phyloP scores from a whole-genome alignment of 2,329 filamentous ascomycete genomes.

The Ceratocystis huliohia region DNA sequence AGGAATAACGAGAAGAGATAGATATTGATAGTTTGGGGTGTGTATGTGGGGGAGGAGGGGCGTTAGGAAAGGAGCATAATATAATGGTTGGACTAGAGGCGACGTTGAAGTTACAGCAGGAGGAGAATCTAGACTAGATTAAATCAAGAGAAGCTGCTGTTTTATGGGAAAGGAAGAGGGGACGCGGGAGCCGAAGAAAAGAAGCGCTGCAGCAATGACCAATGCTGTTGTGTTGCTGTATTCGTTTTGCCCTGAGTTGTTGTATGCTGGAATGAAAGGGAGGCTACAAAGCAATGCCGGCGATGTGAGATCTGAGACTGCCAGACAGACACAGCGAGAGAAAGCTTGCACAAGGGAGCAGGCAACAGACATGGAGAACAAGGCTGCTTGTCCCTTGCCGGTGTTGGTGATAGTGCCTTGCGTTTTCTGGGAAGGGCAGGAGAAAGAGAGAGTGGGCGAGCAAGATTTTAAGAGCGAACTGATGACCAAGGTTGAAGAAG shows the following conservation, averaged over 20 bases:
- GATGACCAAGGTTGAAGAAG: background rate
- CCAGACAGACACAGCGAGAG: too few species aligned
- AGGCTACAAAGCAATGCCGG: background rate
- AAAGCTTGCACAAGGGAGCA: too few species aligned
- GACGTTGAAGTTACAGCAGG: too few species aligned
- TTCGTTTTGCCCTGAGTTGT: too few species aligned
- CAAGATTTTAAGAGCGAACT: too few species aligned
- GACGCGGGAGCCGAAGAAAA: background rate
- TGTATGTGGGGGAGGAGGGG: background rate
- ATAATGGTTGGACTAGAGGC: background rate
- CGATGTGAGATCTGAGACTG: background rate
- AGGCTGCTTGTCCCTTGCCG: too few species aligned
- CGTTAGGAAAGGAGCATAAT: background rate
- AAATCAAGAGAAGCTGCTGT: too few species aligned
- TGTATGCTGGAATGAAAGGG: slow-evolving; percentile 11
- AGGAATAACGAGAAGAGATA: background rate
- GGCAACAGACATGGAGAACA: too few species aligned
- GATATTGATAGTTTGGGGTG: background rate
- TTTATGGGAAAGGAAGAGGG: background rate
- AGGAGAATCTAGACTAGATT: background rate
- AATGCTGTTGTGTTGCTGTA: too few species aligned
- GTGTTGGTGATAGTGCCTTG: background rate
- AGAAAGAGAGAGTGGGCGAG: background rate
- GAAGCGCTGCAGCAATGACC: too few species aligned
- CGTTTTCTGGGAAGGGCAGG: background rate